These are phyloP conservation scores for Kluyveromyces sp. DNA, from an alignment of 1,139 yeast species.

Conservation along the genomic window DNA sequence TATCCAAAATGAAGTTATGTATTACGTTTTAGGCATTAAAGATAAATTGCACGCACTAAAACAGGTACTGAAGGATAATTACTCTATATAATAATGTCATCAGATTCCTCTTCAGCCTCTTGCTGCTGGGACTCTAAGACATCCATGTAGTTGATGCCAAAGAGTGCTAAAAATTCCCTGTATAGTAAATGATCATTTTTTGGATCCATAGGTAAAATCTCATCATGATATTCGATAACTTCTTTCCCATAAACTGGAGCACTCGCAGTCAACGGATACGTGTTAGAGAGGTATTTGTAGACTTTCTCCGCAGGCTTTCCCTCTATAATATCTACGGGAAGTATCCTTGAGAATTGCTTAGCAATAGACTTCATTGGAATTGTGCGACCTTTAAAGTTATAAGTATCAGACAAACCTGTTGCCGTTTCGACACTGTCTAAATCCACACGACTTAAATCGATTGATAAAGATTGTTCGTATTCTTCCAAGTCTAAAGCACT, in stretches of 20 bases:
- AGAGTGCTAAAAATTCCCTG: constrained; percentile 16
- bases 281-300: constrained; percentile 18
- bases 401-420: constrained; percentile 10
- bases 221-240: constrained; percentile 18
- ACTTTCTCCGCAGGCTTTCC: constrained; percentile 21
- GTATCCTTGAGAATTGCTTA: neutral
- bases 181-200: constrained; percentile 13
- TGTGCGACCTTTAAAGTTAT: neutral
- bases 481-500: neutral
- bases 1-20: constrained; percentile 17
- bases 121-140: constrained; percentile 5
- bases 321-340: constrained; percentile 14
- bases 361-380: too few relatives aligned
- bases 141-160: constrained; percentile 13
- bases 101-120: constrained; percentile 5
- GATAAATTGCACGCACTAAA: constrained; percentile 15
- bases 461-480: neutral
- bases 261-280: constrained; percentile 17
- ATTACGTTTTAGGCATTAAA: constrained; percentile 20
- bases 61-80: constrained; percentile 6
- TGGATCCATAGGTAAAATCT: constrained; percentile 19
- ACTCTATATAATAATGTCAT: constrained; percentile 3
- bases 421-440: constrained; percentile 15
- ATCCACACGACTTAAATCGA: constrained; percentile 1
- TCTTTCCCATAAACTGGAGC: constrained; percentile 21